A percentile compares a stretch with the other conserved stretches of the same genome.
Evolutionary conservation across 2,329 filamentous ascomycete species (phyloP).

Genomic region (Aureobasidium sp.): DNA sequence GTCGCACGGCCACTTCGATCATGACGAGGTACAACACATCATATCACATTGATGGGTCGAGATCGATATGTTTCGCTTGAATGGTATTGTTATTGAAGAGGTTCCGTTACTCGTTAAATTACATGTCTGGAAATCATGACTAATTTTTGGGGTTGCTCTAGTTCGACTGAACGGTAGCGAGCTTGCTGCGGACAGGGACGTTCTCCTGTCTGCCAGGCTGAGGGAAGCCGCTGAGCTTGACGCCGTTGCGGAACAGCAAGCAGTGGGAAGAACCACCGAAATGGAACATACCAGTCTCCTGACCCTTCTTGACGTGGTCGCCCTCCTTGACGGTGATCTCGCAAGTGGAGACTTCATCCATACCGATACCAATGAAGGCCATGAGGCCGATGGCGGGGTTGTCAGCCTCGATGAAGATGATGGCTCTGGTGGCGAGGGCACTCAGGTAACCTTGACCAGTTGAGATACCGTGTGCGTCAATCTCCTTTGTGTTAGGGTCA

Average conservation of each 20-base stretch:
- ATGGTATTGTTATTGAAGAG: background rate
- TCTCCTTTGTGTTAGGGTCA: constrained; percentile 32
- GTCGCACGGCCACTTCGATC: no score
- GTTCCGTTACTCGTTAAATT: constrained; percentile 2
- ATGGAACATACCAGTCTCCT: constrained; percentile 72
- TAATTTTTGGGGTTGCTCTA: background rate
- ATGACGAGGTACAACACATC: no score
- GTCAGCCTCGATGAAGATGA: constrained; percentile 66
- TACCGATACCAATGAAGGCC: constrained; percentile 64
- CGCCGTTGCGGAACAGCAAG: constrained; percentile 56
- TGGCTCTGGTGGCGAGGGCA: constrained; percentile 58
- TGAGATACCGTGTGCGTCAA: constrained; percentile 39
- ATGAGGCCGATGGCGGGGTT: constrained; percentile 61
- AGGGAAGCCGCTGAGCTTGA: constrained; percentile 37
- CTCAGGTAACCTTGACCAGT: constrained; percentile 58
- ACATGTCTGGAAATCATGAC: background rate
- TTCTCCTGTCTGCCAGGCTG: constrained; percentile 29
- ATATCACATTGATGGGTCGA: no score
- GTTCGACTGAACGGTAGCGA: constrained; percentile 12
- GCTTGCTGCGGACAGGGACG: constrained; percentile 27
- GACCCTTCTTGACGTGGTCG: constrained; percentile 60
- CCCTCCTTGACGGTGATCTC: constrained; percentile 63
- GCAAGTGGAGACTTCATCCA: constrained; percentile 68
- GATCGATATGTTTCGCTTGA: background rate
- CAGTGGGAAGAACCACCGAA: constrained; percentile 69